A percentile compares a stretch with the other conserved stretches of the same genome.
Conservation (phyloP, 768 basidiomycete genomes). For the Wakefieldia striispora region DNA sequence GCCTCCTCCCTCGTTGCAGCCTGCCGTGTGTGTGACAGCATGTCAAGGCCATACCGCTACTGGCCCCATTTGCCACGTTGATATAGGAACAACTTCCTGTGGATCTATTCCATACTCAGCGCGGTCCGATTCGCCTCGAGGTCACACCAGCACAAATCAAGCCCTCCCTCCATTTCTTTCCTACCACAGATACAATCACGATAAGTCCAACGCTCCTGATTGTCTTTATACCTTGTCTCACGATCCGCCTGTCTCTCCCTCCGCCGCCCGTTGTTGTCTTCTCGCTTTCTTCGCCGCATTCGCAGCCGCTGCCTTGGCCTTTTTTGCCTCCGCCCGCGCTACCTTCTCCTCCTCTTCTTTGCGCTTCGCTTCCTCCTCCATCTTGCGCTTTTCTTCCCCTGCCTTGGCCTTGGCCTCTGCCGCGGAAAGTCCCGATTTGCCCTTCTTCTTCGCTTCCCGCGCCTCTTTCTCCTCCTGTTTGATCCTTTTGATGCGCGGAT, state of each 20-base stretch:
- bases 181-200: no score
- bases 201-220: background rate
- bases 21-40: conserved; percentile 21
- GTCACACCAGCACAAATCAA: no score
- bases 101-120: no score
- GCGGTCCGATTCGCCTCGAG: background rate
- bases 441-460: conserved; percentile 85
- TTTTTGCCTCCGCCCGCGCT: conserved; percentile 75
- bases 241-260: conserved; percentile 23
- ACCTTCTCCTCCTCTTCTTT: conserved; percentile 83
- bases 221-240: conserved; percentile 4
- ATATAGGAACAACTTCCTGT: no score
- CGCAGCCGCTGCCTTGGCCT: conserved; percentile 80
- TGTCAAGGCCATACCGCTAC: conserved; percentile 23
- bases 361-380: conserved; percentile 67
- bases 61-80: conserved; percentile 8
- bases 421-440: conserved; percentile 39
- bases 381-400: conserved; percentile 59
- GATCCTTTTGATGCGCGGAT: conserved; percentile 96
- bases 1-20: conserved; percentile 16
- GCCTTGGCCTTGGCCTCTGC: conserved; percentile 50
- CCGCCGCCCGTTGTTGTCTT: conserved; percentile 55
- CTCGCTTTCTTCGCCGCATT: conserved; percentile 91
- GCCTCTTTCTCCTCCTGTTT: conserved; percentile 96
- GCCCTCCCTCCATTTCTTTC: no score